A percentile compares a stretch with the other conserved stretches of the same genome.
Evolutionary conservation across 352 stramenopile genomes (phyloP).

Genomic region (Globisporangium uncinulatum): DNA sequence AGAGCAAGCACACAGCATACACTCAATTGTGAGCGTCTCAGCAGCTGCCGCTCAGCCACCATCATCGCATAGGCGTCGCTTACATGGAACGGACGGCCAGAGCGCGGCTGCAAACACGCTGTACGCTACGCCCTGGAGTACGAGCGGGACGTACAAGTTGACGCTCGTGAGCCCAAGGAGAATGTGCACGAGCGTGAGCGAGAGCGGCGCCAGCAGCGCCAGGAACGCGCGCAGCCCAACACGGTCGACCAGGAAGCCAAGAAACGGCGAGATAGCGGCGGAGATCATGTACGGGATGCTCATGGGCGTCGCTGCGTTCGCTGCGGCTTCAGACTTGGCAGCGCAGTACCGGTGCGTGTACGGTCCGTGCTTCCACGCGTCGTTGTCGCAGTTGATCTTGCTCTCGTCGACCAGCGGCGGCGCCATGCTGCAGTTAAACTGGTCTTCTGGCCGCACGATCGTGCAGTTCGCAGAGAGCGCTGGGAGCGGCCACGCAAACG

Average conservation of each 20-base stretch:
- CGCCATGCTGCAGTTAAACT: conserved; percentile 44
- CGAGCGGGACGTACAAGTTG: conserved; percentile 78
- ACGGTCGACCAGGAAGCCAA: conserved; percentile 89
- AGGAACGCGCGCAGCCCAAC: conserved; percentile 84
- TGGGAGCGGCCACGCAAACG: conserved; percentile 68
- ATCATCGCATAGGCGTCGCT: not conserved
- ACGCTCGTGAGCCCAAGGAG: conserved; percentile 75
- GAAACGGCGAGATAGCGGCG: conserved; percentile 83
- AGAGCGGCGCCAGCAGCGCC: conserved; percentile 68
- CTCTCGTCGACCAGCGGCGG: conserved; percentile 59
- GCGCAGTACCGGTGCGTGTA: conserved; percentile 56
- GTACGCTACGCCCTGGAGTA: conserved; percentile 90
- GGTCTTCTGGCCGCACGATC: conserved; percentile 52
- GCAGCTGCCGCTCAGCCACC: not conserved
- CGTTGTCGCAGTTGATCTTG: conserved; percentile 80
- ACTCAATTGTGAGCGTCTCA: not conserved
- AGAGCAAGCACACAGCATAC: not conserved
- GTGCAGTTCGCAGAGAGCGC: conserved; percentile 68
- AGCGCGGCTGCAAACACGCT: conserved; percentile 89
- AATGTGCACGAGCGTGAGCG: conserved; percentile 86
- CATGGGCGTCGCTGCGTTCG: conserved; percentile 83
- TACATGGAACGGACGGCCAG: conserved; percentile 89
- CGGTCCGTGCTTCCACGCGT: conserved; percentile 64
- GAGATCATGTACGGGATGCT: conserved; percentile 93
- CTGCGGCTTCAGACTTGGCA: conserved; percentile 56